Percentiles rank a stretch among this genome's conserved stretches.
Evolutionary conservation across 306 rosid species (phyloP).

Genomic region (Morella rubra): DNA sequence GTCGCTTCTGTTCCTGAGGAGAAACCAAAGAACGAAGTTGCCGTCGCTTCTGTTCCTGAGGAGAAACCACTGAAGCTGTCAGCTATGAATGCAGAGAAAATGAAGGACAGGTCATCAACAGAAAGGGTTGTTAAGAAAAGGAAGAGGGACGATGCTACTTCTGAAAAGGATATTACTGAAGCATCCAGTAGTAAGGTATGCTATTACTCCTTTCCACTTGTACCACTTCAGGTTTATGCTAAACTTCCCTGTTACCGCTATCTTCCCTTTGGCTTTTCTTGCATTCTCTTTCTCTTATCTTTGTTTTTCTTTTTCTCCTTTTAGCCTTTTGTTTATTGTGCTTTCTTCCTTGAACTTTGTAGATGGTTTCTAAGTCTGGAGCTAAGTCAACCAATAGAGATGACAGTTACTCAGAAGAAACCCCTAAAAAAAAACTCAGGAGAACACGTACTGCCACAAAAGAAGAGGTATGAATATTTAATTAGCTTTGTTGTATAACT

Average conservation of each 20-base stretch:
- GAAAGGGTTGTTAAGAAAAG: conserved; percentile 30
- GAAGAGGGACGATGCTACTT: conserved; percentile 21
- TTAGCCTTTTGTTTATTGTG: not conserved
- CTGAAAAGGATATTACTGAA: conserved; percentile 34
- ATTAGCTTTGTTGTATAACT: not conserved
- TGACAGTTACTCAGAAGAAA: conserved; percentile 27
- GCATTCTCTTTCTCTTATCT: not conserved
- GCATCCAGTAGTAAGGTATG: conserved; percentile 46
- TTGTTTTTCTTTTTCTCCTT: not conserved
- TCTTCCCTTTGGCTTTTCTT: not conserved
- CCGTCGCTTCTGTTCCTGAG: conserved; percentile 27
- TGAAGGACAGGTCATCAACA: conserved; percentile 24
- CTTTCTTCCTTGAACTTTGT: conserved; percentile 18
- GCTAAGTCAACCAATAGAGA: conserved; percentile 24
- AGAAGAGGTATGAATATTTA: conserved; percentile 37
- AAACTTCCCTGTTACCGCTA: conserved; percentile 4
- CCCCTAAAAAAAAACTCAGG: conserved; percentile 34
- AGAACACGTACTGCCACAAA: conserved; percentile 27
- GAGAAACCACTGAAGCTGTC: conserved; percentile 27
- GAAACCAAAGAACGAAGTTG: conserved; percentile 29
- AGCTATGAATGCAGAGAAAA: conserved; percentile 30
- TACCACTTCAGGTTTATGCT: not conserved
- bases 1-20: conserved; percentile 29
- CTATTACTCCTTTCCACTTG: conserved; percentile 1
- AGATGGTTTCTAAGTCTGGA: conserved; percentile 31